Evolutionary conservation across 495 filamentous ascomycete species (phyloP).

Genomic region (Rostrohypoxylon terebratum): DNA sequence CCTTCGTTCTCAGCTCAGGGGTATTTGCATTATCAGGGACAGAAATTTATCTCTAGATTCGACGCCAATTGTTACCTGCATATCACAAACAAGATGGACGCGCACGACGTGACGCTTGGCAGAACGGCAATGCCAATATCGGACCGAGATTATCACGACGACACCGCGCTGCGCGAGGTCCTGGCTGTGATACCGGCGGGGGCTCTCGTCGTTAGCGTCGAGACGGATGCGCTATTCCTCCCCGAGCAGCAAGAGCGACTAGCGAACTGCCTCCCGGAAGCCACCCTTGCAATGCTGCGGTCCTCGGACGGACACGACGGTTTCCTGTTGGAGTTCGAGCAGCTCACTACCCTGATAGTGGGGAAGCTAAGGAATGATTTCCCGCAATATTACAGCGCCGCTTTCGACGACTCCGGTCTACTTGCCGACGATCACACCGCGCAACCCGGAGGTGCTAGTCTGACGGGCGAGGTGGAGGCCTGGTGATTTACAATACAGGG

Average conservation of each 20-base stretch:
- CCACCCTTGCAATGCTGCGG: slow-evolving; percentile 45
- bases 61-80: slow-evolving; percentile 57
- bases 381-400: slow-evolving; percentile 45
- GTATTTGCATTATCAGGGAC: slow-evolving; percentile 55
- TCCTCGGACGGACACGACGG: slow-evolving; percentile 54
- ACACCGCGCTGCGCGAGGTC: slow-evolving; percentile 34
- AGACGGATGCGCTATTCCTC: slow-evolving; percentile 52
- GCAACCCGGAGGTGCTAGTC: slow-evolving; percentile 35
- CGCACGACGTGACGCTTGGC: slow-evolving; percentile 52
- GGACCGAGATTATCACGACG: slow-evolving; percentile 4
- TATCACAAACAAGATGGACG: slow-evolving; percentile 55
- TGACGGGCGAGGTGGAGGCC: slow-evolving; percentile 42
- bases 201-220: slow-evolving; percentile 52
- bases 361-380: slow-evolving; percentile 45
- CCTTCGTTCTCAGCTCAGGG: slow-evolving; percentile 51
- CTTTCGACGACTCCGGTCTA: neutral
- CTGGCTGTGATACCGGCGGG: slow-evolving; percentile 40
- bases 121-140: slow-evolving; percentile 8
- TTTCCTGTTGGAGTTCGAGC: slow-evolving; percentile 53
- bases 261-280: slow-evolving; percentile 46
- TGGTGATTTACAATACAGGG: slow-evolving; percentile 22
- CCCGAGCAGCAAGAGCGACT: slow-evolving; percentile 51
- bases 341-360: slow-evolving; percentile 44
- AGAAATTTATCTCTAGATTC: slow-evolving; percentile 55
- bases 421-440: slow-evolving; percentile 28